These are phyloP conservation scores for Luzula sylvatica DNA, from an alignment of 176 grass and related monocot genomes.

Conservation along the genomic window DNA sequence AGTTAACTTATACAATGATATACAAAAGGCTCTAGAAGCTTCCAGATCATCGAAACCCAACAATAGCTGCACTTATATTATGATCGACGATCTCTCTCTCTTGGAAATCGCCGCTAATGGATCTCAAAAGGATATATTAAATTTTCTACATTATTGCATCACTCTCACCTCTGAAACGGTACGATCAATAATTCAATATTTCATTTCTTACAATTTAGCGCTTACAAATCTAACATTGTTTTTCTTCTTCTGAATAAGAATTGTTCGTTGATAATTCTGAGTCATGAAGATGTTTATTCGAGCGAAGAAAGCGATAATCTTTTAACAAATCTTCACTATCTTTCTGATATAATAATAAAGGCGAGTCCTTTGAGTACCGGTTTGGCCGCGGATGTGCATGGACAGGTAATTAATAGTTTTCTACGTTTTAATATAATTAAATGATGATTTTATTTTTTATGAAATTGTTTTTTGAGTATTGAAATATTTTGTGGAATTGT, in stretches of 20 bases:
- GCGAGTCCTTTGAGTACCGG: slow-evolving; percentile 56
- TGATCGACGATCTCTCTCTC: slow-evolving; percentile 75
- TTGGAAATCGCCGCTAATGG: slow-evolving; percentile 68
- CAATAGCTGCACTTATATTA: slow-evolving; percentile 23
- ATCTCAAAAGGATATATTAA: slow-evolving; percentile 46
- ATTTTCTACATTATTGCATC: slow-evolving; percentile 72
- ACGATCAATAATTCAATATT: slow-evolving; percentile 6
- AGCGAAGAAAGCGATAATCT: slow-evolving; percentile 35
- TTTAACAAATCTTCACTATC: slow-evolving; percentile 51
- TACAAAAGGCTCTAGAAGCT: slow-evolving; percentile 44
- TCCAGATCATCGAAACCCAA: slow-evolving; percentile 22
- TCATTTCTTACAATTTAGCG: background rate
- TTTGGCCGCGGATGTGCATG: slow-evolving; percentile 87
- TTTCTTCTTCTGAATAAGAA: slow-evolving; percentile 37
- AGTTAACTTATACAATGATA: slow-evolving; percentile 37
- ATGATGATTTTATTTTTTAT: slow-evolving; percentile 8
- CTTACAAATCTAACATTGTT: background rate
- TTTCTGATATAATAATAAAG: slow-evolving; percentile 63
- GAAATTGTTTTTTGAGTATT: background rate
- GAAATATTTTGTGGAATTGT: slow-evolving; percentile 15
- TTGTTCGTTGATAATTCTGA: slow-evolving; percentile 58
- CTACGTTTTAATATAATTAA: background rate
- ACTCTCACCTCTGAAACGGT: slow-evolving; percentile 63
- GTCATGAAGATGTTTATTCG: slow-evolving; percentile 81
- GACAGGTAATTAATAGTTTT: slow-evolving; percentile 41